Conservation (phyloP, 1,284 basidiomycete genomes). For the Boletus calvinii region DNA sequence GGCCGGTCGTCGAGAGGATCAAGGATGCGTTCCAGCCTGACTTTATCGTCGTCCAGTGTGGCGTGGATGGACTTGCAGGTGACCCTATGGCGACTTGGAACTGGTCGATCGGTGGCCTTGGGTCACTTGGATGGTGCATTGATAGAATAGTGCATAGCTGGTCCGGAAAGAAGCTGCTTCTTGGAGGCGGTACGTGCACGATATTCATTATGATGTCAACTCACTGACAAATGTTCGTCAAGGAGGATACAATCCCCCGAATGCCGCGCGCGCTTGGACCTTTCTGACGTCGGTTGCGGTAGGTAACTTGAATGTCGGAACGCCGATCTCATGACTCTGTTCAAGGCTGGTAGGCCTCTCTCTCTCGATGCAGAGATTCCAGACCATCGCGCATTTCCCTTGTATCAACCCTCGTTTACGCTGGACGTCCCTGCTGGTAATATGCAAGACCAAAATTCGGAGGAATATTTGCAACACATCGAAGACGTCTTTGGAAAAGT, state of each 20-base stretch:
- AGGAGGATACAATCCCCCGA: slow-evolving; percentile 83
- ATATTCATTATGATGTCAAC: background rate
- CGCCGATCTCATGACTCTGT: background rate
- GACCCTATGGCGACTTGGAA: slow-evolving; percentile 82
- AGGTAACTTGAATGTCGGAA: background rate
- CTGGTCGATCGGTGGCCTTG: slow-evolving; percentile 64
- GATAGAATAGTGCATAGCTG: slow-evolving; percentile 54
- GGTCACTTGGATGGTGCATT: slow-evolving; percentile 73
- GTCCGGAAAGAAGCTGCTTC: slow-evolving; percentile 57
- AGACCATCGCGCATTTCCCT: slow-evolving; percentile 64
- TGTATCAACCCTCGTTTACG: slow-evolving; percentile 77
- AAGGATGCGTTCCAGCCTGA: slow-evolving; percentile 70
- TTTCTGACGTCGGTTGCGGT: slow-evolving; percentile 76
- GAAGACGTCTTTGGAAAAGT: slow-evolving; percentile 30
- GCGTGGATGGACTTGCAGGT: slow-evolving; percentile 81
- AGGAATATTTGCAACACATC: slow-evolving; percentile 47
- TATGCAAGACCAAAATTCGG: slow-evolving; percentile 70
- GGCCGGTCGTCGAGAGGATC: slow-evolving; percentile 61
- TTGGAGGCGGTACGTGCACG: slow-evolving; percentile 57
- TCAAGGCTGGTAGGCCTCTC: slow-evolving; percentile 53
- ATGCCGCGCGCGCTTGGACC: slow-evolving; percentile 84
- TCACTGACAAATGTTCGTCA: slow-evolving; percentile 6
- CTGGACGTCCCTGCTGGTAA: slow-evolving; percentile 73
- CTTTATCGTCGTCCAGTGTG: slow-evolving; percentile 82
- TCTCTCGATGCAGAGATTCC: slow-evolving; percentile 65